Evolutionary conservation across 257 asterid species (phyloP), one percentile per base, ranked within the genome.

Genomic region (Nicotiana attenuata): DNA sequence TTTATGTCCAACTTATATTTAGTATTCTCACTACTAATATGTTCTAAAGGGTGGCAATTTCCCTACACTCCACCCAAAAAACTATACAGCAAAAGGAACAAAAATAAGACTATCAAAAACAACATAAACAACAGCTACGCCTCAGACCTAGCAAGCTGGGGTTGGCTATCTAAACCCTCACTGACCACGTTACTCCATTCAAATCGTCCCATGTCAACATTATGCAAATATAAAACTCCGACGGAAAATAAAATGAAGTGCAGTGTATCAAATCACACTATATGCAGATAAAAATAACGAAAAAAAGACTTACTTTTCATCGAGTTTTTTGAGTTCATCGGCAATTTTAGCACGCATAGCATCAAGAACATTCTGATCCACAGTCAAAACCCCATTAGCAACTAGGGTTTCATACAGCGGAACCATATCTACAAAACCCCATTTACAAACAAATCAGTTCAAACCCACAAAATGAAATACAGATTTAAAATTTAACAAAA

Each of bases 401-500:
- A 86, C 91, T 85, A 94, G 96, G 92, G 89, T 88, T 92, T 94
- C 97, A 81, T 93, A 94, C 87, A 93, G 81, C 8, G 93, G 93
- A 59, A 91, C 97, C 97, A 93, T 93, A 86, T 92, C 98, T 94
- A 84, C 84, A 71, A 65, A 20, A 53, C 11, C 28, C 31, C 67
- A 81, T 35, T 60, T 22, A 50, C 31, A 82, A 33, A 24, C 75
- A 77, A 65, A 64, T 31, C 63, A 60, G 19, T n/a, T 61, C 60
- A 77, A 55, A 20, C 76, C 3, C 64, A 75, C 19, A 17, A 19
- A n/a, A 5, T 8, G 16, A 78, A 60, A 29, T n/a, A 61, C 10
- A 24, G 10, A 64, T 35, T 14, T 11, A 8, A 61, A 16, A 7
- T 5, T 20, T 1, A 45, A 22, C 1, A 38, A 38, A 65, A 24